A percentile compares a stretch with the other conserved stretches of the same genome.
Evolutionary conservation across 2,329 filamentous ascomycete genomes (phyloP).

Genomic region (Tolypocladium cylindrosporum): DNA sequence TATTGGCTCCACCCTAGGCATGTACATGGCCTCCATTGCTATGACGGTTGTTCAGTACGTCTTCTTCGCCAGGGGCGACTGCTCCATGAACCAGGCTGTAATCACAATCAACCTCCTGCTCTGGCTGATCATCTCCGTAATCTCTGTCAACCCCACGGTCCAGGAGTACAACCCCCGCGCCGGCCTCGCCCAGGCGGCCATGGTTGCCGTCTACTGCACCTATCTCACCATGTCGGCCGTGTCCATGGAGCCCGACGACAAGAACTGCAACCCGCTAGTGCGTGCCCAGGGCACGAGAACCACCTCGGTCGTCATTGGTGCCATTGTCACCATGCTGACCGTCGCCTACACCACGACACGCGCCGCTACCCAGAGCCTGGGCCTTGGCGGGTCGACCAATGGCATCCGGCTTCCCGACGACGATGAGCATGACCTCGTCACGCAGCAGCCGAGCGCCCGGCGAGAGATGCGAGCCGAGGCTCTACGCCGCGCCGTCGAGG

Average conservation of each 20-base stretch:
- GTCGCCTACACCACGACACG: slow-evolving; percentile 96
- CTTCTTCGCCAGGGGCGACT: slow-evolving; percentile 77
- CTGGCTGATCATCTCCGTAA: slow-evolving; percentile 66
- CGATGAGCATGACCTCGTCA: slow-evolving; percentile 82
- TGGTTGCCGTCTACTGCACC: slow-evolving; percentile 96
- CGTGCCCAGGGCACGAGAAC: slow-evolving; percentile 78
- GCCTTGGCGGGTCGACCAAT: slow-evolving; percentile 47
- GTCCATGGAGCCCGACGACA: slow-evolving; percentile 94
- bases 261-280: slow-evolving; percentile 86
- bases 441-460: slow-evolving; percentile 68
- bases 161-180: slow-evolving; percentile 91
- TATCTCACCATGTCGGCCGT: slow-evolving; percentile 98
- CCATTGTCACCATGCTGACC: slow-evolving; percentile 91
- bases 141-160: slow-evolving; percentile 82
- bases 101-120: slow-evolving; percentile 90
- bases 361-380: slow-evolving; percentile 82
- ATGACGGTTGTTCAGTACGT: slow-evolving; percentile 98
- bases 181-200: slow-evolving; percentile 91
- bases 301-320: slow-evolving; percentile 83
- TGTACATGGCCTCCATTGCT: slow-evolving; percentile 83
- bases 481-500: slow-evolving; percentile 82
- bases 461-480: slow-evolving; percentile 91
- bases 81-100: slow-evolving; percentile 92
- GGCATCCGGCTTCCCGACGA: slow-evolving; percentile 53
- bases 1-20: slow-evolving; percentile 83